Evolutionary conservation across 1,284 basidiomycete genomes (phyloP).

Genomic region (Rhizoctonia solani): DNA sequence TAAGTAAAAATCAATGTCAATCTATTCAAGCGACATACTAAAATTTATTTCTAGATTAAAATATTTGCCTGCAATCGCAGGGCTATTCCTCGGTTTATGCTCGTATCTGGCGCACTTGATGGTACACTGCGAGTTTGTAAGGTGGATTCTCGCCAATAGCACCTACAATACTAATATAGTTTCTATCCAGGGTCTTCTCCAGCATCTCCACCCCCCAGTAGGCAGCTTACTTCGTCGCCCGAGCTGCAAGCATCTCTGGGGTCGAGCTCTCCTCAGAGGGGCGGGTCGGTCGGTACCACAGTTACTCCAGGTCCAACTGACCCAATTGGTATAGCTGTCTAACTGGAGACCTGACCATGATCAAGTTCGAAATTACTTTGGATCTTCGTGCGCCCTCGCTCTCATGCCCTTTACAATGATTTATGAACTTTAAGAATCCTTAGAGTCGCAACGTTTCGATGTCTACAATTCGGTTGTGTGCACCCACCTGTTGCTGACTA

Average conservation of each 20-base stretch:
- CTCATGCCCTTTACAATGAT: too few species aligned
- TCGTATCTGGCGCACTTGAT: constrained; percentile 76
- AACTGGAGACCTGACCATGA: too few species aligned
- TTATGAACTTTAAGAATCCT: too few species aligned
- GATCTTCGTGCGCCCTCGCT: too few species aligned
- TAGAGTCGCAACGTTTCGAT: too few species aligned
- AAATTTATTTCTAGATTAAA: constrained; percentile 61
- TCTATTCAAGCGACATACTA: constrained; percentile 59
- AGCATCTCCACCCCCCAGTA: neutral
- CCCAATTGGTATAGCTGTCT: neutral
- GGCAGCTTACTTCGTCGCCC: neutral
- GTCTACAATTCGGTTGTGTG: too few species aligned
- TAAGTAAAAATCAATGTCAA: neutral
- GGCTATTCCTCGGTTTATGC: constrained; percentile 70
- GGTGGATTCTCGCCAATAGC: neutral
- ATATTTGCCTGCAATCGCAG: constrained; percentile 77
- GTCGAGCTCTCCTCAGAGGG: neutral
- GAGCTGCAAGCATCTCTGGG: neutral
- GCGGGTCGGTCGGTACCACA: neutral
- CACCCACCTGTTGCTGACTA: too few species aligned
- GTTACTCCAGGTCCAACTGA: too few species aligned
- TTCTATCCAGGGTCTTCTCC: neutral
- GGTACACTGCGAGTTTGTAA: constrained; percentile 67
- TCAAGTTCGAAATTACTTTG: too few species aligned
- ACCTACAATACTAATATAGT: neutral